These are phyloP conservation scores for Chrysopogon serrulatus DNA, from an alignment of 176 grass and related monocot species.

Conservation along the genomic window DNA sequence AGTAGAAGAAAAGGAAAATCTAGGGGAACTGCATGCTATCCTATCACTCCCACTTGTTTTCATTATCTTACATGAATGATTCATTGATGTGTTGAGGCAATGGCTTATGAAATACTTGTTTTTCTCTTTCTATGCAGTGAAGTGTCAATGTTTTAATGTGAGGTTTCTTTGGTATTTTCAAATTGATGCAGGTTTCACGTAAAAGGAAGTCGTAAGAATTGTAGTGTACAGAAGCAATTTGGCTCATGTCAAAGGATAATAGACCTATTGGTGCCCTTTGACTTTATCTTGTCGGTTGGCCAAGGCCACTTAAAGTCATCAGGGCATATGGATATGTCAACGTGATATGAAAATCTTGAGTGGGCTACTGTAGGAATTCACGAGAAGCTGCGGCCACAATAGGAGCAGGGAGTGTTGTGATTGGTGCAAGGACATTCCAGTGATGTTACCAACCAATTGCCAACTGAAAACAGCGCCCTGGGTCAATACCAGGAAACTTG, in stretches of 20 bases:
- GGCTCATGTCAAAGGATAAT: slow-evolving; percentile 16
- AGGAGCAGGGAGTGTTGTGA: slow-evolving; percentile 29
- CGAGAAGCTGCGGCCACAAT: slow-evolving; percentile 28
- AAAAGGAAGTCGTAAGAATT: slow-evolving; percentile 17
- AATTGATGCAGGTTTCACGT: slow-evolving; percentile 7
- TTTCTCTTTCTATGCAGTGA: background rate
- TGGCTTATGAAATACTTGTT: background rate
- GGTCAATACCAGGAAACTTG: slow-evolving; percentile 22
- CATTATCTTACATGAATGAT: slow-evolving; percentile 35
- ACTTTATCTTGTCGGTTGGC: slow-evolving; percentile 86
- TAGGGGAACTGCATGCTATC: slow-evolving; percentile 35
- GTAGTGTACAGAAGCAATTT: slow-evolving; percentile 19
- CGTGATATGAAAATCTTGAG: slow-evolving; percentile 12
- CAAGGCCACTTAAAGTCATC: slow-evolving; percentile 40
- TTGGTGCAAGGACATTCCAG: slow-evolving; percentile 33
- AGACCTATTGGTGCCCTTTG: slow-evolving; percentile 46
- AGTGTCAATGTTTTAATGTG: slow-evolving; percentile 7
- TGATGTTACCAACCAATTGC: slow-evolving; percentile 53
- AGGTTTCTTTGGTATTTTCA: slow-evolving; percentile 3
- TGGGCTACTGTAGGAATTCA: slow-evolving; percentile 39
- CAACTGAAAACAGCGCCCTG: slow-evolving; percentile 40
- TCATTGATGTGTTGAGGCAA: slow-evolving; percentile 7
- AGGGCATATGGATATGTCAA: slow-evolving; percentile 35
- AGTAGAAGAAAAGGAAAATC: slow-evolving; percentile 64
- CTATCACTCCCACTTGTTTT: slow-evolving; percentile 47